Base-by-base conservation (phyloP, 495 filamentous ascomycete species). In the Tuber microsphaerosporum region DNA sequence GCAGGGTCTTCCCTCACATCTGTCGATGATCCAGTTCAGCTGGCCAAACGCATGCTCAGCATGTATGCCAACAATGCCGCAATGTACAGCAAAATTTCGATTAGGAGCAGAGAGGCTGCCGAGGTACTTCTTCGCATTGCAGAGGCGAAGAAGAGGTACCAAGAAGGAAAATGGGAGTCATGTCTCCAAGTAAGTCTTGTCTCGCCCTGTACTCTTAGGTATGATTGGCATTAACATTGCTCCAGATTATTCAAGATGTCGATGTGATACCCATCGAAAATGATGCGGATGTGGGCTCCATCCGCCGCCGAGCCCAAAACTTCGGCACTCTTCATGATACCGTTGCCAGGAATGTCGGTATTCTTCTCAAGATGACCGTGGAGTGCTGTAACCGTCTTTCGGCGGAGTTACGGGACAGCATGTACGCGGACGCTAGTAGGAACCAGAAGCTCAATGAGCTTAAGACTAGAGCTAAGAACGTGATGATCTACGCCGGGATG, bases 401-500 rank as follows among this genome's bases (percentile, higher is more conserved):
- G 46, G 90, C 91, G 75, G 83, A 87, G 37, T 85, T 97, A 68
- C 86, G 85, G 74, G 87, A 84, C 56, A 88, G 89, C 37, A 86
- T 88, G 75, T 97, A 89, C 82, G 91, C 90, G 72, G 93, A 92
- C 81, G 90, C 90, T 73, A 90, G 90, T 76, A 90, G 90, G 78
- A 86, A 88, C 74, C 87, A 88, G 74, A 88, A 95, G 84, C 87
- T 90, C 34, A 89, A 90, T 61, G 86, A 90, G 79, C 85, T 97
- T 79, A 88, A 91, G 83, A 88, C 90, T 80, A 91, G 89, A 82
- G 93, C 90, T 71, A 91, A 92, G 81, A 95, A 97, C 84, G 83
- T 97, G 74, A 96, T 94, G 87, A 90, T 96, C 46, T 99, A 97
- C 85, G 94, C 94, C 20, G 94, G 95, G 42, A 90, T 97, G 87